phyloP scores from a whole-genome alignment of 1,139 yeast genomes.

The Lodderomyces beijingensis region DNA sequence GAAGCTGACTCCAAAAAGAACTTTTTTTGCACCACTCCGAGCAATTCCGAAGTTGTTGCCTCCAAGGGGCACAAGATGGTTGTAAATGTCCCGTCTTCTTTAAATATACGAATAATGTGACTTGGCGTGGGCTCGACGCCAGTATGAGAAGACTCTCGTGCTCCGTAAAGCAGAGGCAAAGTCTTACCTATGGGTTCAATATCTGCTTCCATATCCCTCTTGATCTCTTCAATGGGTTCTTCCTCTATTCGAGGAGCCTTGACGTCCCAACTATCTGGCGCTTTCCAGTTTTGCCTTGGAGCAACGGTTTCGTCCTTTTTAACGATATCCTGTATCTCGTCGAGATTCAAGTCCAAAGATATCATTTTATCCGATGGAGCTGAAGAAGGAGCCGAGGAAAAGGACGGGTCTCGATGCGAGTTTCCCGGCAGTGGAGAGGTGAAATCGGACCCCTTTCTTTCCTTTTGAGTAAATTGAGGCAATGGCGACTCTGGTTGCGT shows the following conservation, averaged over 20 bases:
- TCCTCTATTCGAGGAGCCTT: conserved; percentile 22
- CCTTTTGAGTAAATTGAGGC: not conserved
- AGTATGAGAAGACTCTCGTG: conserved; percentile 23
- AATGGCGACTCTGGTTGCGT: conserved; percentile 9
- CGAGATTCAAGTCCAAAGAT: conserved; percentile 41
- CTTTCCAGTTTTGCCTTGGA: conserved; percentile 43
- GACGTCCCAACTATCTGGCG: conserved; percentile 83
- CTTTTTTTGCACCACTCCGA: conserved; percentile 66
- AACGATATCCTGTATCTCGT: conserved; percentile 53
- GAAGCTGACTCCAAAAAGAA: conserved; percentile 66
- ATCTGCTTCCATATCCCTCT: conserved; percentile 1
- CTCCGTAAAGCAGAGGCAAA: conserved; percentile 36
- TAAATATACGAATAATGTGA: conserved; percentile 64
- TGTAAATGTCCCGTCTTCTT: conserved; percentile 78
- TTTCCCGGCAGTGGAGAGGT: conserved; percentile 4
- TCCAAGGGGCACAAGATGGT: conserved; percentile 73
- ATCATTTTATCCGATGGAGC: conserved; percentile 5
- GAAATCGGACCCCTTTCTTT: not conserved
- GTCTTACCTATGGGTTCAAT: conserved; percentile 4
- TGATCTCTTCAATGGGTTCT: conserved; percentile 4
- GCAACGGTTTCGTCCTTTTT: conserved; percentile 20
- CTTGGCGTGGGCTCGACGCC: conserved; percentile 24
- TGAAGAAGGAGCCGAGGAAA: conserved; percentile 4
- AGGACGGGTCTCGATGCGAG: conserved; percentile 2
- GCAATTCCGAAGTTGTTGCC: conserved; percentile 72